These are phyloP conservation scores for Yamadazyma phyllophila DNA, from an alignment of 805 yeast species.

Conservation along the genomic window DNA sequence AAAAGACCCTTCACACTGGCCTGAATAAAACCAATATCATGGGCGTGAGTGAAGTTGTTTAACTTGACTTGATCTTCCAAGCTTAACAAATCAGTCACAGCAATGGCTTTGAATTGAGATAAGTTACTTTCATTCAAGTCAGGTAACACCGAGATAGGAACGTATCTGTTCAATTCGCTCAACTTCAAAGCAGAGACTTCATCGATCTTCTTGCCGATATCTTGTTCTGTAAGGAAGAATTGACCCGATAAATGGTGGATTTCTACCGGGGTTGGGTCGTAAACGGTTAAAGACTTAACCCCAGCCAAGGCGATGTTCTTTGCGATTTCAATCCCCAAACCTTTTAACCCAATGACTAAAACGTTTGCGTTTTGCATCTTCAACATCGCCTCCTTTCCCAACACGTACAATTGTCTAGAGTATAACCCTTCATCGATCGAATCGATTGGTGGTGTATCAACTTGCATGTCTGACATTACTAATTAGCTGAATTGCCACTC, in stretches of 20 bases:
- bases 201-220: slow-evolving; percentile 80
- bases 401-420: slow-evolving; percentile 93
- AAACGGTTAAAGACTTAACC: slow-evolving; percentile 83
- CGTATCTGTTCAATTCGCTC: slow-evolving; percentile 84
- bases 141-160: slow-evolving; percentile 70
- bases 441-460: slow-evolving; percentile 39
- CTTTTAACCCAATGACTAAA: slow-evolving; percentile 85
- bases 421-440: slow-evolving; percentile 89
- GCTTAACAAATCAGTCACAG: slow-evolving; percentile 67
- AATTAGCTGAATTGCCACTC: slow-evolving; percentile 9
- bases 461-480: slow-evolving; percentile 32
- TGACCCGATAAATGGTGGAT: slow-evolving; percentile 82
- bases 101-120: slow-evolving; percentile 68
- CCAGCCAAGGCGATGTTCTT: slow-evolving; percentile 97
- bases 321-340: slow-evolving; percentile 94
- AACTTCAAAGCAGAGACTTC: slow-evolving; percentile 62
- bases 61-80: slow-evolving; percentile 73
- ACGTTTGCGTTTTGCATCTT: slow-evolving; percentile 94
- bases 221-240: slow-evolving; percentile 70
- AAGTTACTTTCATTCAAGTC: slow-evolving; percentile 56
- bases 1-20: slow-evolving; percentile 86
- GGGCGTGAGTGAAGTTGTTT: slow-evolving; percentile 70
- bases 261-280: slow-evolving; percentile 71
- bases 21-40: slow-evolving; percentile 74
- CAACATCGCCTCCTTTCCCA: slow-evolving; percentile 98